These are phyloP conservation scores for Ampelomyces quisqualis DNA, from an alignment of 2,329 filamentous ascomycete genomes.

Conservation along the genomic window DNA sequence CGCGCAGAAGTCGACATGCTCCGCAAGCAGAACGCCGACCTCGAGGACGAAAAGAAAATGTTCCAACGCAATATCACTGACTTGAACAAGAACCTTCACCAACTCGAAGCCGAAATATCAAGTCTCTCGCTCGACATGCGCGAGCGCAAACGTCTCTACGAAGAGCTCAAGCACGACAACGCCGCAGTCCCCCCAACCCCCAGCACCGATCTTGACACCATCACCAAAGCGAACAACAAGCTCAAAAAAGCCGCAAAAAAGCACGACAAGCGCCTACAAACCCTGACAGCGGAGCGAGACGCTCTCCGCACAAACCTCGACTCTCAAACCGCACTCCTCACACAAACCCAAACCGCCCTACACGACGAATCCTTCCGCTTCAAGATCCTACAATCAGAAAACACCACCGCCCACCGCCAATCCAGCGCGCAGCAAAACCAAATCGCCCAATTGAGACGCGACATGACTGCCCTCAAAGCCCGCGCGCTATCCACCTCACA, in stretches of 20 bases:
- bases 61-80: not conserved
- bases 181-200: not conserved
- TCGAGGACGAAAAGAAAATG: not conserved
- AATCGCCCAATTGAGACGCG: not conserved
- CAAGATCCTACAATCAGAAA: no score
- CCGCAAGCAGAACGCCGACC: no score
- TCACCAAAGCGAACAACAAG: not conserved
- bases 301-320: not conserved
- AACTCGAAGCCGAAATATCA: not conserved
- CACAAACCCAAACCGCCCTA: no score
- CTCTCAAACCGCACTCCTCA: not conserved
- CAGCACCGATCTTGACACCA: not conserved
- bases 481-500: no score
- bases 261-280: no score
- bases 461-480: not conserved
- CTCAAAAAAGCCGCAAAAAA: not conserved
- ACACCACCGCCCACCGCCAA: no score
- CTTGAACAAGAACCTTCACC: not conserved
- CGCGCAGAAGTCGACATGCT: no score
- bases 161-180: not conserved
- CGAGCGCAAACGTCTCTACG: not conserved
- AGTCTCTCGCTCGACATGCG: not conserved
- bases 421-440: not conserved
- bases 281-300: not conserved
- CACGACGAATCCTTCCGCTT: no score